Percentiles rank a stretch among this genome's conserved stretches.
These are phyloP conservation scores for Amphirosellinia nigrospora DNA, from an alignment of 495 filamentous ascomycete species.

Conservation along the genomic window DNA sequence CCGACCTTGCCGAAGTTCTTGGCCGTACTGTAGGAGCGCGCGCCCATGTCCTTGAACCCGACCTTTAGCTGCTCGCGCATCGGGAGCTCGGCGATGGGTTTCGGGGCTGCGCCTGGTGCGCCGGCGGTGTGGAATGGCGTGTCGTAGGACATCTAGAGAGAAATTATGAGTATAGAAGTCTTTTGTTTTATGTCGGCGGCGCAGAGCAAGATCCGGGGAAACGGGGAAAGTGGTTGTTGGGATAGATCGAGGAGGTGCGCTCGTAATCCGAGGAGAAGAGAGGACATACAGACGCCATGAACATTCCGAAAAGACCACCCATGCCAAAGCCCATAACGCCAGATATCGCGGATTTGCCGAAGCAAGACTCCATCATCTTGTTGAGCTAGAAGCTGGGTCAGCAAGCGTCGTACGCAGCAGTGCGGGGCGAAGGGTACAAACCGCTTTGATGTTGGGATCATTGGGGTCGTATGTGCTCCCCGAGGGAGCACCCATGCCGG, in stretches of 20 bases:
- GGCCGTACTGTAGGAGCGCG: conserved; percentile 79
- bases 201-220: neutral
- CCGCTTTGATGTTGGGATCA: conserved; percentile 51
- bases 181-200: neutral
- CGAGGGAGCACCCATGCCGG: conserved; percentile 29
- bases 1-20: conserved; percentile 96
- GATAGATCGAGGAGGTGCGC: neutral
- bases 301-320: conserved; percentile 90
- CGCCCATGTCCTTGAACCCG: conserved; percentile 94
- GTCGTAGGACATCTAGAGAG: conserved; percentile 84
- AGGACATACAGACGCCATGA: conserved; percentile 84
- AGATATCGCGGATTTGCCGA: conserved; percentile 78
- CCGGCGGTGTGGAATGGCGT: conserved; percentile 75
- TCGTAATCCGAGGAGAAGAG: neutral
- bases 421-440: conserved; percentile 30
- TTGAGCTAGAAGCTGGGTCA: conserved; percentile 65
- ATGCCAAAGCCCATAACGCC: conserved; percentile 89
- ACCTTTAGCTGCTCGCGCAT: conserved; percentile 77
- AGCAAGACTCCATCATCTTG: conserved; percentile 85
- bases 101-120: conserved; percentile 59
- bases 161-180: conserved; percentile 19
- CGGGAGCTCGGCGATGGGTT: conserved; percentile 71
- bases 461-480: conserved; percentile 43
- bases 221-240: neutral
- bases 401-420: conserved; percentile 21